Evolutionary conservation across 1,139 yeast species (phyloP).

Genomic region (Geotrichum aggregatum): DNA sequence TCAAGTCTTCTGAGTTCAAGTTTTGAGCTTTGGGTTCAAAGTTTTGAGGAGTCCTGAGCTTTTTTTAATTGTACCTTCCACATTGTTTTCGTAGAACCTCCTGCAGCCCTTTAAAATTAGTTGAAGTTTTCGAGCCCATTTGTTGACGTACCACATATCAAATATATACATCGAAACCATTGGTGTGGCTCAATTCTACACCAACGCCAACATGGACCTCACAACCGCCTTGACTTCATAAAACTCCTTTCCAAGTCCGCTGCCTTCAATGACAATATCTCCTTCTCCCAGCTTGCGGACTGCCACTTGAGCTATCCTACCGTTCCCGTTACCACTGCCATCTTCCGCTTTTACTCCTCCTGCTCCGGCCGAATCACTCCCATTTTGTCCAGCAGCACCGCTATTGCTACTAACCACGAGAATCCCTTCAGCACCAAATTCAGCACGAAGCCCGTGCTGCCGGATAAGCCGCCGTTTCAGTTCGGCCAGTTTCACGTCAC

Average conservation of each 20-base stretch:
- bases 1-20: too few species aligned
- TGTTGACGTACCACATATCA: too few species aligned
- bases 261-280: conserved; percentile 77
- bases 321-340: not conserved
- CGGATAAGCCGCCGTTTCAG: conserved; percentile 59
- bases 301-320: conserved; percentile 44
- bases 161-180: too few species aligned
- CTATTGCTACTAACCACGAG: conserved; percentile 45
- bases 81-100: too few species aligned
- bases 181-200: too few species aligned
- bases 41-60: too few species aligned
- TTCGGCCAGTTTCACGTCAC: conserved; percentile 82
- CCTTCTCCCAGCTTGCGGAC: conserved; percentile 79
- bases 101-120: too few species aligned
- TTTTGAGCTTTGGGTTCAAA: too few species aligned
- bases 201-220: conserved; percentile 75
- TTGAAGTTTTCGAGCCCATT: too few species aligned
- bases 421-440: conserved; percentile 90
- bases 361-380: too few species aligned
- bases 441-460: conserved; percentile 61
- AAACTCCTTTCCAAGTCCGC: conserved; percentile 62
- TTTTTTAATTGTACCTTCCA: too few species aligned
- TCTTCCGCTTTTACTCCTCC: too few species aligned
- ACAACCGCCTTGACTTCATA: conserved; percentile 75
- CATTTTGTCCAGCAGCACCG: conserved; percentile 56